Evolutionary conservation across 495 filamentous ascomycete genomes (phyloP), one percentile per base, ranked within the genome.

Genomic region (Aspergillus sclerotioniger): DNA sequence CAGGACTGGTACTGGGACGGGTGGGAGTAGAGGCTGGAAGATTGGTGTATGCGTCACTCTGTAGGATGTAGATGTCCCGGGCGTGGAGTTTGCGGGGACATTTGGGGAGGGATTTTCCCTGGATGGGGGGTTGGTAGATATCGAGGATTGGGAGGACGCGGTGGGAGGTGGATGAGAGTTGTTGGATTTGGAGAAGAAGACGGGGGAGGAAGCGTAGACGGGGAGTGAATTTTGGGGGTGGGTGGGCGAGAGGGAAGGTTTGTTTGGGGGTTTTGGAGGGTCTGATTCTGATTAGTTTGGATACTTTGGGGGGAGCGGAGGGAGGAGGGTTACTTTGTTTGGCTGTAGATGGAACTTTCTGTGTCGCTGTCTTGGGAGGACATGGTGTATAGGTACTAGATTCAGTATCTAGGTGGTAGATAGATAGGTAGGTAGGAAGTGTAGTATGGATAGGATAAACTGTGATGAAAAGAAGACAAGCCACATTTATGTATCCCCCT

Each of bases 121-220:
- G 63, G 12, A 65, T 57, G 28, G 71, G 65, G 15, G 74, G 72
- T 32, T 70, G 71, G 67, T 68, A 73, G 56, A 74, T 60, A 44
- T 73, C 74, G 2, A 77, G 64, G 20, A 77, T 68, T 3, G 74
- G 71, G 13, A 72, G 60, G 43, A 66, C 66, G 12, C 67, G 65
- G 44, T 63, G 48, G 4, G 71, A 63, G 31, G 54, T 44, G 4
- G 57, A 53, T 20, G 55, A 52, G 45, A 76, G 51, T 66, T 76
- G 74, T 64, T 76, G 74, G 56, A 76, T 69, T 65, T 76, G 74
- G 6, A 76, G 65, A 7, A 71, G 58, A 15, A 74, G 63, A 21
- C 66, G 69, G 6, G 74, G 60, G 35, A 65, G 60, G 45, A 75
- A 58, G 1, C 71, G 67, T n/a, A 75, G 60, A 2, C 59, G 44